Evolutionary conservation across 169 alveolate species (phyloP), one percentile per base, ranked within the genome.

Genomic region (Theileria annulata): DNA sequence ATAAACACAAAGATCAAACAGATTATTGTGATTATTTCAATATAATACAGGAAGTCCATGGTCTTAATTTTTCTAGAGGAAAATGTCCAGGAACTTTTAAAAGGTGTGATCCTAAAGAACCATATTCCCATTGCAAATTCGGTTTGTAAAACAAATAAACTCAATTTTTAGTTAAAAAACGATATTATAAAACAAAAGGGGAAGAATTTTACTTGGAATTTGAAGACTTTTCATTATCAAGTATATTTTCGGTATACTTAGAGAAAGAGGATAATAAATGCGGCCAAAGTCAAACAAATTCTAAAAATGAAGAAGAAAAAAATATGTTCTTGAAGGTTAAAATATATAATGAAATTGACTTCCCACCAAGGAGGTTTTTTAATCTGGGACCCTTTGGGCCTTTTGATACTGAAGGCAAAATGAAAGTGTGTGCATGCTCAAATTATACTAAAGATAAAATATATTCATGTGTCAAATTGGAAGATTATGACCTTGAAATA

Each of bases 371-470:
- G 21, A 49, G 88, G 49, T 8, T 74, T 5, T 74, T 74, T 33
- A 19, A 54, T 10, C 56, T 59, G 17, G 88, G 88, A 17, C 85
- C 77, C 0, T 80, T 74, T 71, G 30, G 23, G 17, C 30, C 76
- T 6, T 19, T n/a, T 9, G n/a, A n/a, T 0, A 25, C 0, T 15
- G 2, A 23, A 1, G 63, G 42, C 12, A 80, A 12, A 27, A 49
- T 37, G 74, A 74, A 59, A 48, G 56, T 80, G 6, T 80, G 88
- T 30, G 79, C 64, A 9, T 80, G 88, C 62, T 21, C 8, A 21
- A 80, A 56, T 51, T n/a, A 73, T 31, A 67, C 63, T 13, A 71
- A 30, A 8, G 56, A 48, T 49, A 73, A 74, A n/a, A 71, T 28
- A 25, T 28, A 64, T 33, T 51, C 85, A 47, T 80, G 88, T 23